phyloP scores from a whole-genome alignment of 352 stramenopile species.

The Globisporangium canariense region DNA sequence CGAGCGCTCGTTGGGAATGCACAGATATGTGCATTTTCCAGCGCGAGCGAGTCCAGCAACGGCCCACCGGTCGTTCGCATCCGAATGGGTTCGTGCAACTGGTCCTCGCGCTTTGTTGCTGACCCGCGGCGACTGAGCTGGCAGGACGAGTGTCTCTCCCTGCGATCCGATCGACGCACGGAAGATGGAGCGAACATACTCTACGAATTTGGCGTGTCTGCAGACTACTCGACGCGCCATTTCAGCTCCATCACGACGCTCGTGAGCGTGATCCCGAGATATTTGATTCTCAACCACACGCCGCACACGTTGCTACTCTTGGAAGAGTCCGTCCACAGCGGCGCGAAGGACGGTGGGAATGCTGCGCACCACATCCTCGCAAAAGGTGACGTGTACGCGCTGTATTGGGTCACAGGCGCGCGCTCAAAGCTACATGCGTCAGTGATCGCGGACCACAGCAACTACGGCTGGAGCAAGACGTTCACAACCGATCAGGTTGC shows the following conservation, averaged over 20 bases:
- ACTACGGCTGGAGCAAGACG: conserved; percentile 64
- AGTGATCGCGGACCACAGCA: conserved; percentile 35
- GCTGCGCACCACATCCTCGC: conserved; percentile 71
- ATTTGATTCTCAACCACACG: conserved; percentile 69
- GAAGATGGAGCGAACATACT: conserved; percentile 36
- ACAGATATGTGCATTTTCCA: conserved; percentile 72
- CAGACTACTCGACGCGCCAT: conserved; percentile 77
- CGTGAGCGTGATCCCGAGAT: conserved; percentile 80
- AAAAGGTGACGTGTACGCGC: conserved; percentile 64
- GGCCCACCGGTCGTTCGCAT: conserved; percentile 49
- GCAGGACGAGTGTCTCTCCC: conserved; percentile 78
- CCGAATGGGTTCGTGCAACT: conserved; percentile 49
- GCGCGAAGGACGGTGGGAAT: conserved; percentile 21
- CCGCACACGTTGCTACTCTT: conserved; percentile 63
- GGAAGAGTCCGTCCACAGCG: conserved; percentile 27
- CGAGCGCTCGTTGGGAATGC: conserved; percentile 70
- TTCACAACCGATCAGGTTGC: conserved; percentile 52
- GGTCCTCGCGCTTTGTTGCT: conserved; percentile 68
- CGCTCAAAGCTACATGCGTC: conserved; percentile 54
- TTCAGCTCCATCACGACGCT: conserved; percentile 83
- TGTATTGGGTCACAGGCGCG: conserved; percentile 70
- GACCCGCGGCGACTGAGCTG: conserved; percentile 75
- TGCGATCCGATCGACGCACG: conserved; percentile 29
- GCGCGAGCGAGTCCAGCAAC: conserved; percentile 22
- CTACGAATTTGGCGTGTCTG: conserved; percentile 80